These are phyloP conservation scores for Penicillium sp. DNA, from an alignment of 2,329 filamentous ascomycete species.

Conservation along the genomic window DNA sequence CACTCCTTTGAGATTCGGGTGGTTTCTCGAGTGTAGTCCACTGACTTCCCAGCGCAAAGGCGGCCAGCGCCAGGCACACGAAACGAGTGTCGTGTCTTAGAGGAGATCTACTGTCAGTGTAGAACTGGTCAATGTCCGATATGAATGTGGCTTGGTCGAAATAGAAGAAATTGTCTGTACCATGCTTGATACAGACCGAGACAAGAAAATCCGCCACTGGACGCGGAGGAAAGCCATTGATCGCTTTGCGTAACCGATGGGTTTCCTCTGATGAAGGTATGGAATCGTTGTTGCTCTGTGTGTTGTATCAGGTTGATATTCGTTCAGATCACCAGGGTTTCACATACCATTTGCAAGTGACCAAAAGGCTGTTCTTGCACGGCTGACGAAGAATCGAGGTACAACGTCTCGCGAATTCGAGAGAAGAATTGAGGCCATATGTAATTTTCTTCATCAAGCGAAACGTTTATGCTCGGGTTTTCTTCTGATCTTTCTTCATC, in stretches of 20 bases:
- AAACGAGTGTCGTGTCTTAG: constrained; percentile 25
- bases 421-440: constrained; percentile 5
- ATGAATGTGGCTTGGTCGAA: not conserved
- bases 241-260: not conserved
- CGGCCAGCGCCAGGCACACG: constrained; percentile 12
- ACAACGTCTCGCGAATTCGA: not conserved
- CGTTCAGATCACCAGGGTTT: not conserved
- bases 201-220: not conserved
- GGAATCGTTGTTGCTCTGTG: not conserved
- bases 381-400: constrained; percentile 22
- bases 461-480: not conserved
- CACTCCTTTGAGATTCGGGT: constrained; percentile 16
- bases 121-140: not conserved
- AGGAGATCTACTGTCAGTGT: not conserved
- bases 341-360: not conserved
- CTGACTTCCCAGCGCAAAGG: not conserved
- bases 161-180: not conserved
- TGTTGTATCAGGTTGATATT: not conserved
- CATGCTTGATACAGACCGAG: not conserved
- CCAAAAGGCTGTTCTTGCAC: constrained; percentile 27
- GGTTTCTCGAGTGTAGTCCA: not conserved
- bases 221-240: not conserved
- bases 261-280: not conserved
- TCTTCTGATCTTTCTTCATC: not conserved
- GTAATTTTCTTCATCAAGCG: not conserved